Base-by-base conservation (phyloP, 176 grass and related monocot species). In the Musa troglodytarum region DNA sequence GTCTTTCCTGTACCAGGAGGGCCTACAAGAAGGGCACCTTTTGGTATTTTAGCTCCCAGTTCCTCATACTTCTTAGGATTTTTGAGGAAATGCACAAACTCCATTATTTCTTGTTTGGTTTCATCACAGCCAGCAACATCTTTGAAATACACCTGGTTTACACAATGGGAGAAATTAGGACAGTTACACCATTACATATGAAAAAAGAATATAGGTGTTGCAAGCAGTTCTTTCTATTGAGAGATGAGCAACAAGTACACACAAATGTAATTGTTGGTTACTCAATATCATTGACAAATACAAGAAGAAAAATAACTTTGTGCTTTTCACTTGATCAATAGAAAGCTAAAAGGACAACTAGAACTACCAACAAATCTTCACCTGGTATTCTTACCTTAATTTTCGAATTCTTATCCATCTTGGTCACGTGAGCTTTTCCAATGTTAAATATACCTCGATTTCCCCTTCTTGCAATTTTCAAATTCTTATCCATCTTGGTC, bases 91-190 rank as follows among this genome's bases (percentile, higher is more conserved):
- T 98, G 88, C 74, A 98, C 94, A 90, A 98, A 93, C 70, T 98
- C 94, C 90, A 93, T 98, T 59, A 93, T 98, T 91, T 98, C 90
- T 91, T 93, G 86, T 83, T 98, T 98, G 16, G 94, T 90, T 86
- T 98, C 90, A 70, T 98, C 90, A 80, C 94, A 98, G 52, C 94
- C 94, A 83, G 94, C 90, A 81, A 98, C 90, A 80, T 98, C 90
- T 80, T 98, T 93, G 73, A 98, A 98, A 55, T 82, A 93, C 72
- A 93, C 84, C 88, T 98, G 84, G 52, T 78, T 52, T 69, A 34
- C 61, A 63, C 34, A 43, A 0, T 43, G 34, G 34, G 34, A 43
- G 34, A 43, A 43, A 43, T 43, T 6, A 43, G 34, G 34, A 43
- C 34, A 43, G 34, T 43, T 43, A 43, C 34, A 43, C 34, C 4